Evolutionary conservation across 2,329 filamentous ascomycete genomes (phyloP).

Genomic region (Claviceps arundinis): DNA sequence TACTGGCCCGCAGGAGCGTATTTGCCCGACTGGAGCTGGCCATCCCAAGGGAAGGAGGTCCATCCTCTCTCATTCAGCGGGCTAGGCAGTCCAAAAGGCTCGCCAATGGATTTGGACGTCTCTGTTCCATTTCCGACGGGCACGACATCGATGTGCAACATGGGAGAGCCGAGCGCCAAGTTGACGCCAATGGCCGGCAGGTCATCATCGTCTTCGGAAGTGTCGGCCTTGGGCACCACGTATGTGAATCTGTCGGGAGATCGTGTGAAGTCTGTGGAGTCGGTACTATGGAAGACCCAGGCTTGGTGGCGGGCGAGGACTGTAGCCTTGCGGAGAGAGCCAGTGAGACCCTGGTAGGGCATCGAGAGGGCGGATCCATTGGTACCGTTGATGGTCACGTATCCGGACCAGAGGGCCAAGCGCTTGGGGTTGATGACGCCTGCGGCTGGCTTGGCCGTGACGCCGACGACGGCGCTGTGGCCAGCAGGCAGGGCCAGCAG

Average conservation of each 20-base stretch:
- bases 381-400: constrained; percentile 25
- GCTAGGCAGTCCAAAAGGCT: constrained; percentile 26
- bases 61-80: constrained; percentile 9
- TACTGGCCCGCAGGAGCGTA: constrained; percentile 35
- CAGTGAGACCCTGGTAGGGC: constrained; percentile 26
- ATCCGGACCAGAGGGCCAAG: constrained; percentile 30
- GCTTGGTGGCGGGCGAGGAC: constrained; percentile 10
- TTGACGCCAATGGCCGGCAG: constrained; percentile 8
- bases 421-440: constrained; percentile 20
- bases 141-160: constrained; percentile 29
- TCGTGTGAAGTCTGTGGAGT: constrained; percentile 8
- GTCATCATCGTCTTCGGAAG: constrained; percentile 11
- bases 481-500: constrained; percentile 26
- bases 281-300: constrained; percentile 17
- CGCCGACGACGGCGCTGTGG: constrained; percentile 30
- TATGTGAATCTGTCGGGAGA: constrained; percentile 23
- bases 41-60: constrained; percentile 24
- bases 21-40: constrained; percentile 27
- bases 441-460: constrained; percentile 28
- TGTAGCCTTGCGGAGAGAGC: constrained; percentile 17
- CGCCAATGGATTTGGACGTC: constrained; percentile 23
- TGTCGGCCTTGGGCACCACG: constrained; percentile 24
- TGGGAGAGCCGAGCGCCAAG: constrained; percentile 30
- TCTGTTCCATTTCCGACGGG: constrained; percentile 11
- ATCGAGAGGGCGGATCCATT: constrained; percentile 23